A percentile compares a stretch with the other conserved stretches of the same genome.
phyloP scores from a whole-genome alignment of 2,329 filamentous ascomycete species.

The Eutypa lata region DNA sequence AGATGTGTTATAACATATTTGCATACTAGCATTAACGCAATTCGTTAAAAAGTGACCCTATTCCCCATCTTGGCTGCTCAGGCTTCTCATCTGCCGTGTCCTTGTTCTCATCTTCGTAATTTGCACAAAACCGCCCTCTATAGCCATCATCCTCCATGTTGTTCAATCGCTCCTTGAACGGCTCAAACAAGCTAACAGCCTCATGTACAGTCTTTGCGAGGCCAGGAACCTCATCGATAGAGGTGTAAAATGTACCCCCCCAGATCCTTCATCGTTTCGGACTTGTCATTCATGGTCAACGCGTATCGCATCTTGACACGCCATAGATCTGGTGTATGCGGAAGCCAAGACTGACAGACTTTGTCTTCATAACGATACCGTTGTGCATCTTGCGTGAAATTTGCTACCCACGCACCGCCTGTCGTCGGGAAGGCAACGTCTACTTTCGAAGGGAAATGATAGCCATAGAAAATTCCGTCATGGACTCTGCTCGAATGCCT shows the following conservation, averaged over 20 bases:
- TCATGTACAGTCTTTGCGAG: neutral
- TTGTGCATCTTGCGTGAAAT: conserved; percentile 1
- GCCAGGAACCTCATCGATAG: neutral
- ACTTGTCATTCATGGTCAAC: conserved; percentile 1
- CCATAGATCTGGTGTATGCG: neutral
- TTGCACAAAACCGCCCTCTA: neutral
- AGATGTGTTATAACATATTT: neutral
- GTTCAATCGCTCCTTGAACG: neutral
- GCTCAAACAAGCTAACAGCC: conserved; percentile 1
- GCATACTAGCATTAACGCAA: neutral
- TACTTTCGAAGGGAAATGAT: conserved; percentile 1
- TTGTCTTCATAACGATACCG: conserved; percentile 1
- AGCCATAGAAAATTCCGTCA: conserved; percentile 1
- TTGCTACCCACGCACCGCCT: neutral
- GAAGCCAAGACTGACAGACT: neutral
- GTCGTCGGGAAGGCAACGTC: conserved; percentile 3
- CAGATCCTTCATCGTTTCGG: neutral
- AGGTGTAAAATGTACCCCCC: neutral
- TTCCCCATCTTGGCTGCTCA: neutral
- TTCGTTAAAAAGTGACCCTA: neutral
- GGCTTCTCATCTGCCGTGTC: neutral
- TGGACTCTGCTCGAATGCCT: conserved; percentile 1
- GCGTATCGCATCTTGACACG: neutral
- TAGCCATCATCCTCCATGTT: neutral
- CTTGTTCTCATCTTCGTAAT: neutral